Percentiles rank a stretch among this genome's conserved stretches.
Evolutionary conservation across 2,329 filamentous ascomycete genomes (phyloP).

Genomic region (Dothideomycetes sp.): DNA sequence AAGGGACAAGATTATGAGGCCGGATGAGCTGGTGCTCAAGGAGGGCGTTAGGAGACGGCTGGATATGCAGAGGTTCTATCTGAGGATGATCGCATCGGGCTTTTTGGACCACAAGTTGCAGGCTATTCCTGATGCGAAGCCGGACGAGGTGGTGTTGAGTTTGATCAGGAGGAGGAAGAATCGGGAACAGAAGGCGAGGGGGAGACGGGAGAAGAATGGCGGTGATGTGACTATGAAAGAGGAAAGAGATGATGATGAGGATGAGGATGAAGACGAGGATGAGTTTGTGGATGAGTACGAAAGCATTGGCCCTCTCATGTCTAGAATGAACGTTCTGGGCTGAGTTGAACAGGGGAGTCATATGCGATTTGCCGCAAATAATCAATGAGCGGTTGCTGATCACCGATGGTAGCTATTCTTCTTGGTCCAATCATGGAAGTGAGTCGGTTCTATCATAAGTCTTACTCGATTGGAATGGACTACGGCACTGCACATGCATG

Average conservation of each 20-base stretch:
- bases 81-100: conserved; percentile 53
- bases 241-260: conserved; percentile 5
- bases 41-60: conserved; percentile 46
- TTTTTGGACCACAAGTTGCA: conserved; percentile 42
- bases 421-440: too few species aligned
- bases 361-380: too few species aligned
- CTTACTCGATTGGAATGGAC: too few species aligned
- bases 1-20: conserved; percentile 35
- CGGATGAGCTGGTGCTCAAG: conserved; percentile 47
- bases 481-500: too few species aligned
- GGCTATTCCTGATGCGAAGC: conserved; percentile 33
- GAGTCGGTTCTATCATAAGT: too few species aligned
- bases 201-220: conserved; percentile 9
- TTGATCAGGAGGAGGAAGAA: conserved; percentile 29
- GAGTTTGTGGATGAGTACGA: not conserved
- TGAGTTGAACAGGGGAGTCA: too few species aligned
- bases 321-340: too few species aligned
- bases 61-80: conserved; percentile 41
- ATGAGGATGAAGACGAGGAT: not conserved
- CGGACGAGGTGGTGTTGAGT: conserved; percentile 31
- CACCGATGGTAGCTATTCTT: too few species aligned
- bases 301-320: too few species aligned
- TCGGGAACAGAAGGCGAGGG: conserved; percentile 2
- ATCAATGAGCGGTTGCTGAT: too few species aligned
- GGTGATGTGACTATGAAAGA: not conserved